Percentiles rank a stretch among this genome's conserved stretches.
These are phyloP conservation scores for Backusella sp. DNA, from an alignment of 192 early-diverging fungal genomes.

Conservation along the genomic window DNA sequence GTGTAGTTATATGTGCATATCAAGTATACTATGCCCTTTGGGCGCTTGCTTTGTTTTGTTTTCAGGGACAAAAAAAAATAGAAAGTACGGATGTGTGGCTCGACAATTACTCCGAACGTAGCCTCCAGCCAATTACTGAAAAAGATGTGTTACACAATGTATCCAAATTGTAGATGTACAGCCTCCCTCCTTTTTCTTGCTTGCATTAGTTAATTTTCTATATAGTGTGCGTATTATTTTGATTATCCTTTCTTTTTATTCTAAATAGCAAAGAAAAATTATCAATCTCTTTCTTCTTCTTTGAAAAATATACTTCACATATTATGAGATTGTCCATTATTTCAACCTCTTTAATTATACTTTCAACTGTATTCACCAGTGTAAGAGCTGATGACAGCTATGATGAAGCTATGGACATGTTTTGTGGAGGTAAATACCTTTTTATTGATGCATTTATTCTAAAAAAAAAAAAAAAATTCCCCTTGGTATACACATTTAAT, in stretches of 20 bases:
- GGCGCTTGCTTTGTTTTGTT: not conserved
- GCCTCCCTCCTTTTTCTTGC: constrained; percentile 10
- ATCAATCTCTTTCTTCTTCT: not conserved
- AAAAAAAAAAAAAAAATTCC: not conserved
- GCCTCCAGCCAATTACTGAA: constrained; percentile 2
- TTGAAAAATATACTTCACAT: not conserved
- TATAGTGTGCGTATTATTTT: not conserved
- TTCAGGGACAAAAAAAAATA: constrained; percentile 1
- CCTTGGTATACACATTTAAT: not conserved
- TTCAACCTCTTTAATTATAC: constrained; percentile 12
- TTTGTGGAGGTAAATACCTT: constrained; percentile 14
- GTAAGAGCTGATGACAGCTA: constrained; percentile 14
- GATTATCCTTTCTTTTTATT: not conserved
- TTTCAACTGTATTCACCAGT: not conserved
- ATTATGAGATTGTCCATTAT: constrained; percentile 11
- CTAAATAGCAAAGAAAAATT: not conserved
- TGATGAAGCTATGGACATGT: constrained; percentile 12
- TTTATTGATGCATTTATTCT: not conserved
- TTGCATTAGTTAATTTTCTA: not conserved
- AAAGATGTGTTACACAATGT: not conserved
- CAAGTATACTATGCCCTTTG: not conserved
- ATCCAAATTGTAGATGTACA: constrained; percentile 3
- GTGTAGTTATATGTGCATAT: not conserved
- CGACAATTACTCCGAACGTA: not conserved
- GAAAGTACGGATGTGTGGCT: not conserved